These are phyloP conservation scores for Saussurea involucrata DNA, from an alignment of 129 eudicot species.

Conservation along the genomic window DNA sequence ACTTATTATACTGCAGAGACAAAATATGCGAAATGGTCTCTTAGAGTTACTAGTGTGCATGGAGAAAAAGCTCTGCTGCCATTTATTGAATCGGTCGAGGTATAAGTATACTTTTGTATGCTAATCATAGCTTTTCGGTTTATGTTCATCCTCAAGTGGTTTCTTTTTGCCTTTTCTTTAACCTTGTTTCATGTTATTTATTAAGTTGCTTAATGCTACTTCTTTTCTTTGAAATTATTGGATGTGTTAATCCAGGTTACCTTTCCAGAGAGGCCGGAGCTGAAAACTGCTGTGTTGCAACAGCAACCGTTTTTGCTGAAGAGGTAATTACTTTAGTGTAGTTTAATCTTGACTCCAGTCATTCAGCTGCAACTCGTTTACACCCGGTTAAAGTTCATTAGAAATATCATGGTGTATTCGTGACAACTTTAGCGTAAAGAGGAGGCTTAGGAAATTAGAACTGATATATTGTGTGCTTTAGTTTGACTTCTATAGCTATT, in stretches of 20 bases:
- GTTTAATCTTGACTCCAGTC: not conserved
- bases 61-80: conserved; percentile 70
- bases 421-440: not conserved
- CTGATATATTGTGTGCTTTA: not conserved
- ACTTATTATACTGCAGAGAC: conserved; percentile 36
- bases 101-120: conserved; percentile 20
- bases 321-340: conserved; percentile 31
- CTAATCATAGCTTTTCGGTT: not conserved
- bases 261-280: conserved; percentile 69
- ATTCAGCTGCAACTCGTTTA: not conserved
- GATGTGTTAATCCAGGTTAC: conserved; percentile 50
- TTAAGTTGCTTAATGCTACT: not conserved
- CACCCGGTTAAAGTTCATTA: not conserved
- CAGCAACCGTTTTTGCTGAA: conserved; percentile 57
- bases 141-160: not conserved
- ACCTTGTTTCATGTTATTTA: not conserved
- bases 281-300: conserved; percentile 47
- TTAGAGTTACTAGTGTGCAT: conserved; percentile 54
- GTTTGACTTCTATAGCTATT: not conserved
- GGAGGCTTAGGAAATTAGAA: not conserved
- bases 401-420: not conserved
- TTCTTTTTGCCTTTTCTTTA: not conserved
- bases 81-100: conserved; percentile 60
- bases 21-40: conserved; percentile 57
- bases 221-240: not conserved